Conservation (phyloP, 1,284 basidiomycete genomes). For the Irpex sp. region DNA sequence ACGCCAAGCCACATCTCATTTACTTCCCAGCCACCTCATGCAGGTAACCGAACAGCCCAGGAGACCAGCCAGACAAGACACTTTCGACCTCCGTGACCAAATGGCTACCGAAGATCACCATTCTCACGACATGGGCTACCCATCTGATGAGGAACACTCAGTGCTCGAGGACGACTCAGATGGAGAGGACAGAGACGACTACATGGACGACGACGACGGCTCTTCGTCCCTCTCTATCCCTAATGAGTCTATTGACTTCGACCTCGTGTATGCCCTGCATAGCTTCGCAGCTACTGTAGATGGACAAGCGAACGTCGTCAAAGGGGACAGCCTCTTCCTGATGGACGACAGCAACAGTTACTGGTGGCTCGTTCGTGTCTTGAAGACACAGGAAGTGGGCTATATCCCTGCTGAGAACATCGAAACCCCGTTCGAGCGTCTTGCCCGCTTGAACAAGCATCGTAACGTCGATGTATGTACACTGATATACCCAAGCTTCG, state of each 20-base stretch:
- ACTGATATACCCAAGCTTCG: neutral
- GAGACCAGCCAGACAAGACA: constrained; percentile 45
- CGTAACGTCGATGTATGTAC: constrained; percentile 90
- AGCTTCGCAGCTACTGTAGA: constrained; percentile 95
- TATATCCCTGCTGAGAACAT: constrained; percentile 99
- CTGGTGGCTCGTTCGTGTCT: constrained; percentile 96
- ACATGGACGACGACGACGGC: constrained; percentile 66
- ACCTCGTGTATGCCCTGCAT: constrained; percentile 85
- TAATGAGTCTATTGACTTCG: constrained; percentile 88
- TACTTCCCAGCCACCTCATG: neutral
- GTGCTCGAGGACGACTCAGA: constrained; percentile 78
- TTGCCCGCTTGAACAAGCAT: constrained; percentile 96
- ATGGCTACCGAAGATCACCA: constrained; percentile 57
- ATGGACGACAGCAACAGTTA: constrained; percentile 97
- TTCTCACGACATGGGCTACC: constrained; percentile 39
- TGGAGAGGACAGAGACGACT: constrained; percentile 59
- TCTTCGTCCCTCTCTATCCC: constrained; percentile 84
- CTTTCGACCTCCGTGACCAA: constrained; percentile 67
- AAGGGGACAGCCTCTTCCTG: constrained; percentile 89
- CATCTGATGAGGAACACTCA: constrained; percentile 72
- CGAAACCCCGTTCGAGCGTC: constrained; percentile 95
- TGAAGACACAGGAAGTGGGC: constrained; percentile 98
- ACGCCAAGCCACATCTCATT: neutral
- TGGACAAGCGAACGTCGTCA: constrained; percentile 94
- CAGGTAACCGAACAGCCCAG: constrained; percentile 6